phyloP scores from a whole-genome alignment of 1,284 basidiomycete genomes.

The Irpex lacteus region DNA sequence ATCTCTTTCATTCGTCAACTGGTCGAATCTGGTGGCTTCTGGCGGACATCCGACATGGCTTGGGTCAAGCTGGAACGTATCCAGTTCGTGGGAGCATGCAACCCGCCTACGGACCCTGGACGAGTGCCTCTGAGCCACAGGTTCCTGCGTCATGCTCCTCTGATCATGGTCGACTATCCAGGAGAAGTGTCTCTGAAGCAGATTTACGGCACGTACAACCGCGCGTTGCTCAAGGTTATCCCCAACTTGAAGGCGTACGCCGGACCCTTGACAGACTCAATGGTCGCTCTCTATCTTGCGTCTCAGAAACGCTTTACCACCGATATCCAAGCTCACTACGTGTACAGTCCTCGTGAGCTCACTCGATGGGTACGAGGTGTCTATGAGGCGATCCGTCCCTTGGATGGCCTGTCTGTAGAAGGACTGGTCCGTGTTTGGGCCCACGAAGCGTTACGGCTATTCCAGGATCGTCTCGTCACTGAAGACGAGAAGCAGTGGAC shows the following conservation, averaged over 20 bases:
- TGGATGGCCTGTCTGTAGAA: slow-evolving; percentile 89
- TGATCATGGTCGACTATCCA: slow-evolving; percentile 99
- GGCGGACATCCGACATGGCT: slow-evolving; percentile 91
- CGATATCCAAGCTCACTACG: slow-evolving; percentile 96
- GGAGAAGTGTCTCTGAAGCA: slow-evolving; percentile 97
- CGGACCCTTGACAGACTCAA: slow-evolving; percentile 94
- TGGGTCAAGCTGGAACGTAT: slow-evolving; percentile 99
- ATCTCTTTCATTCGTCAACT: slow-evolving; percentile 98
- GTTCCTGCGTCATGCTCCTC: slow-evolving; percentile 95
- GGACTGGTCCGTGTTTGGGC: slow-evolving; percentile 98
- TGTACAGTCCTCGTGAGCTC: slow-evolving; percentile 98
- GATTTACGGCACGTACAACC: slow-evolving; percentile 99
- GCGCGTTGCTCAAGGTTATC: slow-evolving; percentile 93
- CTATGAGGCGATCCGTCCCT: slow-evolving; percentile 92
- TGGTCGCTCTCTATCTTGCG: slow-evolving; percentile 94
- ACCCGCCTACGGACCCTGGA: slow-evolving; percentile 99
- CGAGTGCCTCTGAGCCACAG: slow-evolving; percentile 97
- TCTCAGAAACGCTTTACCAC: slow-evolving; percentile 96
- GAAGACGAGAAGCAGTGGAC: slow-evolving; percentile 95
- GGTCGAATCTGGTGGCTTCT: slow-evolving; percentile 94
- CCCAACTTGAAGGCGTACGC: slow-evolving; percentile 93
- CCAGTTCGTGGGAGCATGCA: slow-evolving; percentile 99
- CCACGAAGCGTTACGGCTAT: slow-evolving; percentile 95
- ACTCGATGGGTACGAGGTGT: slow-evolving; percentile 98
- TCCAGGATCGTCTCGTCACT: slow-evolving; percentile 95